Evolutionary conservation across 164 flowering plant genomes (phyloP), one percentile per base, ranked within the genome.

Genomic region (Tinospora cordifolia): DNA sequence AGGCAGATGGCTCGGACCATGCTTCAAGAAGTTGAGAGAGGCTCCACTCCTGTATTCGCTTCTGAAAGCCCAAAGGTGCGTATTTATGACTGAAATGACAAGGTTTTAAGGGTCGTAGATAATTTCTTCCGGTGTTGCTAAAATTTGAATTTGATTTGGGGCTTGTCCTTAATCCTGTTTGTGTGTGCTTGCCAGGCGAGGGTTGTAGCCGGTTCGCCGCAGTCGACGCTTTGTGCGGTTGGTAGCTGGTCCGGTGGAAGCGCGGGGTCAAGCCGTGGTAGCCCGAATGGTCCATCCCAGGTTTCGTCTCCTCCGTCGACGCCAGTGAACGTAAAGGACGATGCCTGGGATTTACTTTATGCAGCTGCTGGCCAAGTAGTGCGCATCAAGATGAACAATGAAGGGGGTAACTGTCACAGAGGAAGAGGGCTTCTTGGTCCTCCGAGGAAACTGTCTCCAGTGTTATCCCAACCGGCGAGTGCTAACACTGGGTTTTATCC

Each of bases 351-450:
- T 70, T 79, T 90, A 62, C 83, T 88, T 0, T 79, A 72, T 38
- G 90, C 87, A 1, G 95, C 88, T 2, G 92, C 90, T 0, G 93
- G 84, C 6, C 92, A 88, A 54, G 84, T 88, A 0, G 87, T 81
- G 8, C 83, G 86, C 79, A 76, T 84, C 82, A 81, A 81, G 62
- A 68, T 78, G 73, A 77, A 67, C 36, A 81, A 80, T 10, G 89
- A 84, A 66, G 62, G 47, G 1, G 62, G 34, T 4, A 66, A 66
- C 8, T 62, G 30, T 62, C n/a, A 49, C 59, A 74, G 66, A 0
- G 58, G 78, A 15, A 27, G 79, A 57, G 85, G 84, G 0, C 79
- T 80, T 1, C 64, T 83, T 19, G 80, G 73, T 41, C 83, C 79
- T 0, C 81, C 78, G 0, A 34, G 71, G 6, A 81, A 81, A 9